Evolutionary conservation across 164 flowering plant species (phyloP).

Genomic region (Magnolia changhungtana): DNA sequence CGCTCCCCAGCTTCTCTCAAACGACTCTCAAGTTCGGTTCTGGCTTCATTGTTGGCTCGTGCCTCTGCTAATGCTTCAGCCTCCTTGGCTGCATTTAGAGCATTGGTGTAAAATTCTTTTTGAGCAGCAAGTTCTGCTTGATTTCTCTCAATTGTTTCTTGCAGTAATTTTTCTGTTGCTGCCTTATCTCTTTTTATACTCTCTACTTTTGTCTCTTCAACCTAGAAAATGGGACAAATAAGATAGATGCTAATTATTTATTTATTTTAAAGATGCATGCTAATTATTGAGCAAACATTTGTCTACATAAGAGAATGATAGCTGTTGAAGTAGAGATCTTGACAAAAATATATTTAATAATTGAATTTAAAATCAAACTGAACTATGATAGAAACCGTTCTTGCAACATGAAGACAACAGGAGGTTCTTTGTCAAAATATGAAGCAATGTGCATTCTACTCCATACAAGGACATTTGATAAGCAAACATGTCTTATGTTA

Average conservation of each 20-base stretch:
- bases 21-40: constrained; percentile 86
- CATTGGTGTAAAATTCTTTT: constrained; percentile 80
- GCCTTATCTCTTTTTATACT: constrained; percentile 90
- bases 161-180: constrained; percentile 84
- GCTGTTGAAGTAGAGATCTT: not conserved
- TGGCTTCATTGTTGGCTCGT: constrained; percentile 87
- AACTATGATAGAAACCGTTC: too few species aligned
- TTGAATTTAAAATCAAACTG: too few species aligned
- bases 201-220: constrained; percentile 94
- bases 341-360: not conserved
- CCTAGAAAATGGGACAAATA: constrained; percentile 35
- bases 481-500: too few species aligned
- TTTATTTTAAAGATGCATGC: not conserved
- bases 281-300: too few species aligned
- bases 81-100: constrained; percentile 86
- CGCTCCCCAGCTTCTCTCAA: constrained; percentile 88
- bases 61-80: constrained; percentile 97
- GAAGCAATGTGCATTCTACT: too few species aligned
- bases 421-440: too few species aligned
- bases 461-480: too few species aligned
- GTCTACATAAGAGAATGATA: not conserved
- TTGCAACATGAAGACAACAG: too few species aligned
- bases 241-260: not conserved
- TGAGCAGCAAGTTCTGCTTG: constrained; percentile 85
- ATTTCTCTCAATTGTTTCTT: constrained; percentile 93